Conservation (phyloP, 2,329 filamentous ascomycete species). For the Hirsutella rhossiliensis region DNA sequence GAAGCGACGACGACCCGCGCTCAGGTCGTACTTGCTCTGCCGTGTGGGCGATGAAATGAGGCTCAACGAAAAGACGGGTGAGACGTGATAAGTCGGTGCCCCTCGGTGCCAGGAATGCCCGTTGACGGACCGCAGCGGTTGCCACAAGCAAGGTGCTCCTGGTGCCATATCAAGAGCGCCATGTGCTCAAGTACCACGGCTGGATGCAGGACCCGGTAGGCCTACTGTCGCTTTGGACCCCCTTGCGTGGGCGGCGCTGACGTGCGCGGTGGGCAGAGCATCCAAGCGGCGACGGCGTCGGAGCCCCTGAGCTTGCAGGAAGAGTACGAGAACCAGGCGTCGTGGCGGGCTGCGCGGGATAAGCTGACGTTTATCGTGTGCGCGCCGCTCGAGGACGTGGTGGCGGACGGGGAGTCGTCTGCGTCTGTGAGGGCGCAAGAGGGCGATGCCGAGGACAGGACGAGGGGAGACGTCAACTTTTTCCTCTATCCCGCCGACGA, state of each 20-base stretch:
- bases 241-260: background rate
- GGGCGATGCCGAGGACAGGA: constrained; percentile 41
- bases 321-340: constrained; percentile 83
- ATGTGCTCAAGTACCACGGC: constrained; percentile 71
- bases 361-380: constrained; percentile 92
- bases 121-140: constrained; percentile 42
- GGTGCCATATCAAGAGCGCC: constrained; percentile 71
- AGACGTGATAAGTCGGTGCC: background rate
- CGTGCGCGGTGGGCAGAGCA: constrained; percentile 33
- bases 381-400: constrained; percentile 22
- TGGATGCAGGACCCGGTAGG: constrained; percentile 80
- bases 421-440: constrained; percentile 20
- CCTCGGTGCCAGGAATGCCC: background rate
- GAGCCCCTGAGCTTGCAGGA: constrained; percentile 69
- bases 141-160: constrained; percentile 55
- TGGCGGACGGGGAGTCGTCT: background rate
- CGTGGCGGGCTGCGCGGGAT: constrained; percentile 70
- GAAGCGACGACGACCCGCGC: too few species aligned
- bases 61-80: constrained; percentile 32
- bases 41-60: constrained; percentile 22
- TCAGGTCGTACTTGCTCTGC: too few species aligned
- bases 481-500: constrained; percentile 57
- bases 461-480: constrained; percentile 70
- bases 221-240: background rate
- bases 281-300: constrained; percentile 77